Percentiles rank a stretch among this genome's conserved stretches.
These are phyloP conservation scores for Vitis rupestris DNA, from an alignment of 164 flowering plant genomes.

Conservation along the genomic window DNA sequence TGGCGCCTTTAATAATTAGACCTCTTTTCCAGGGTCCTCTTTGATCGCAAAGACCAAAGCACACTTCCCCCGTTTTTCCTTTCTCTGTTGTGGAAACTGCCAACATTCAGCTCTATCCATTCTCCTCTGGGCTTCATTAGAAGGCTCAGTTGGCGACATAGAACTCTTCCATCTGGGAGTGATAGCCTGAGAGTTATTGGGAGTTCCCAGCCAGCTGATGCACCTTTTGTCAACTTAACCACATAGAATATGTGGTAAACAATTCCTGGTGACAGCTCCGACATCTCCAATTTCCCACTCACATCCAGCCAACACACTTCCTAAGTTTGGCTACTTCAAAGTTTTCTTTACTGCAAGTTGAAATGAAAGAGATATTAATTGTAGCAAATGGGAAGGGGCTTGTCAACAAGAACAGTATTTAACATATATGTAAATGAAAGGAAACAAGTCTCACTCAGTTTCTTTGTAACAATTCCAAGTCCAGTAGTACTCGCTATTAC, in stretches of 20 bases:
- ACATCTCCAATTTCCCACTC: conserved; percentile 17
- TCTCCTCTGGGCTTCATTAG: conserved; percentile 13
- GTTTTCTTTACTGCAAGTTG: conserved; percentile 9
- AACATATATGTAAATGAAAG: too few relatives aligned
- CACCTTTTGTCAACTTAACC: conserved; percentile 12
- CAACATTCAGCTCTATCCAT: conserved; percentile 19
- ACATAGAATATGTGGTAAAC: conserved; percentile 11
- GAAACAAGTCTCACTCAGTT: conserved; percentile 9
- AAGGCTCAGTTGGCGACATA: conserved; percentile 12
- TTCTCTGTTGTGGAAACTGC: conserved; percentile 4
- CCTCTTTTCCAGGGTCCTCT: conserved; percentile 16
- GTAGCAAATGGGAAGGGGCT: too few relatives aligned
- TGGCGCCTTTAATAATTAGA: conserved; percentile 9
- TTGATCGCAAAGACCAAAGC: conserved; percentile 1
- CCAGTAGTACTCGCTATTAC: conserved; percentile 10
- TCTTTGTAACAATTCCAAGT: conserved; percentile 19
- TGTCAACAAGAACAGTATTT: too few relatives aligned
- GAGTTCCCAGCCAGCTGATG: conserved; percentile 18
- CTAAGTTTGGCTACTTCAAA: conserved; percentile 16
- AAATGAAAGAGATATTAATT: too few relatives aligned
- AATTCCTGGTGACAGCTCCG: conserved; percentile 14
- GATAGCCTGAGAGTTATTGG: conserved; percentile 15
- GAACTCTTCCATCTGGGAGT: conserved; percentile 6
- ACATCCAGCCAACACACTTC: conserved; percentile 19
- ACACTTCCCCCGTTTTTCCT: conserved; percentile 13